Evolutionary conservation across 2,329 filamentous ascomycete species (phyloP), one percentile per base, ranked within the genome.

Genomic region (Proliferodiscus dingleyae): DNA sequence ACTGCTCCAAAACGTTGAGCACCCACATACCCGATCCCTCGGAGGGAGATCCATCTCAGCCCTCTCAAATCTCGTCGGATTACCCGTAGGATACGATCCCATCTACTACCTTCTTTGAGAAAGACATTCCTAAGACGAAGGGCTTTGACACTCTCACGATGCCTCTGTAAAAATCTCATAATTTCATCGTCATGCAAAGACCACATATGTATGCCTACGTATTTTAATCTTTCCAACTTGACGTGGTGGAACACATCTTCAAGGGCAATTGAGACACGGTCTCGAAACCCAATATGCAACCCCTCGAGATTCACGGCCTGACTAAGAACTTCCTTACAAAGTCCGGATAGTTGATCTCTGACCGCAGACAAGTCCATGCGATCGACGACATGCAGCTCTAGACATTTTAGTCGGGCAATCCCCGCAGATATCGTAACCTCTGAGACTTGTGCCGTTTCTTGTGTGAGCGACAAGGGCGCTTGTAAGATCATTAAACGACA

Each of bases 151-250:
- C 71, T 75, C 9, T 71, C 67, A 40, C 70, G 67, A 56, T 85
- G 80, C 30, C 79, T 71, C 23, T 70, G 66, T 2, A 76, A 70
- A 5, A 85, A 64, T 0, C 64, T 65, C 37, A 81, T 76, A 40
- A 86, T 78, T 56, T 86, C 82, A 1, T 75, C 69, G 1, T 75
- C 72, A 37, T 75, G 66, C 3, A 85, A 64, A 33, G 72, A 71
- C 82, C 82, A 85, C 11, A 77, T 74, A 52, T 83, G 79, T 18
- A 86, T 74, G 2, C 81, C 81, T 45, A 85, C 76, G 2, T 80
- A 78, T 26, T 78, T 71, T 4, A 86, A 66, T 26, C 75, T 76
- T 11, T 75, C 71, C 78, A 80, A 84, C 34, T 71, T 70, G 6
- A 81, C 71, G 46, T 76, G 66, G 56, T 85, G 80, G 58, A 86